Evolutionary conservation across 148 eudicot genomes (phyloP).

Genomic region (Rhododendron molle): DNA sequence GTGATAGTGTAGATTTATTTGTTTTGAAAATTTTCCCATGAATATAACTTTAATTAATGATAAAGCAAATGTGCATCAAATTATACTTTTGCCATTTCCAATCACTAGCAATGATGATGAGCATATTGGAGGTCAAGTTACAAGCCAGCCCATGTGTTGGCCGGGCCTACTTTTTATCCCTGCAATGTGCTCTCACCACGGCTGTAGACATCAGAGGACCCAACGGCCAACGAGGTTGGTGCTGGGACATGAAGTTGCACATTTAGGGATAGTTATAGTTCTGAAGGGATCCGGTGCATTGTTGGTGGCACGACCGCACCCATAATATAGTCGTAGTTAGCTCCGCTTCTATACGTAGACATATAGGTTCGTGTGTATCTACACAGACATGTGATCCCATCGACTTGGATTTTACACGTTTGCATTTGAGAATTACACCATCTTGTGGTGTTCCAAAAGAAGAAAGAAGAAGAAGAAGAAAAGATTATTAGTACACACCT

Average conservation of each 20-base stretch:
- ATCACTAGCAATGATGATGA: slow-evolving; percentile 30
- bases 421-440: background rate
- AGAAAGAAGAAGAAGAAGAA: background rate
- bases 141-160: slow-evolving; percentile 20
- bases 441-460: background rate
- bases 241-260: background rate
- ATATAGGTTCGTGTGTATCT: background rate
- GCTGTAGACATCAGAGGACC: background rate
- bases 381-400: background rate
- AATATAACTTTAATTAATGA: background rate
- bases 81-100: slow-evolving; percentile 19
- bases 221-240: background rate
- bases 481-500: too few species aligned
- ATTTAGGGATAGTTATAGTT: background rate
- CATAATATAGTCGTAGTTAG: too few species aligned
- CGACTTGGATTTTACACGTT: background rate
- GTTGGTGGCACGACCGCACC: background rate
- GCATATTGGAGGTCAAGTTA: slow-evolving; percentile 9
- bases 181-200: background rate
- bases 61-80: slow-evolving; percentile 4
- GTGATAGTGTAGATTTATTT: too few species aligned
- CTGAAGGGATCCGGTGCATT: background rate
- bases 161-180: slow-evolving; percentile 14
- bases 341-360: background rate
- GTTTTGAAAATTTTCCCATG: too few species aligned